Evolutionary conservation across 2,329 filamentous ascomycete genomes (phyloP), one percentile per base, ranked within the genome.

Genomic region (Pseudonectria foliicola): DNA sequence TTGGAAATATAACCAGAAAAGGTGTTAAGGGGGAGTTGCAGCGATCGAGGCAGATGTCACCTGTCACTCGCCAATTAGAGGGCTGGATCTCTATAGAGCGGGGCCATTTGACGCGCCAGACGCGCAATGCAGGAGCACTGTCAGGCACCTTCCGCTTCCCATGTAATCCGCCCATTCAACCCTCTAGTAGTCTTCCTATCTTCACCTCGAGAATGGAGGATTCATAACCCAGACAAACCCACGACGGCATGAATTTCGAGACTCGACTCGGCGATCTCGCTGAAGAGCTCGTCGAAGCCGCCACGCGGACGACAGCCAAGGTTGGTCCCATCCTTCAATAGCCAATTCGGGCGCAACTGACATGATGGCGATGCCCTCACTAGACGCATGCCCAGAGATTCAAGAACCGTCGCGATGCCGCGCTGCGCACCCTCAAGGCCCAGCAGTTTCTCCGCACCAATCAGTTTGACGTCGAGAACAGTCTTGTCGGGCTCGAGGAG

Each of bases 401-500:
- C 47, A 64, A 61, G 28, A 39, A 59, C 12, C 58, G 65, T 14
- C 68, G 64, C 36, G 73, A 80, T 34, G 62, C 61, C 15, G 63
- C 68, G 25, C 49, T 79, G 21, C 69, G 68, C 21, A 66, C 53
- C 30, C 55, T 82, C 25, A 72, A 71, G 32, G 61, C 71, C 23
- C 68, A 78, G 45, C 73, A 60, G 30, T 77, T 75, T 54, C 64
- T 74, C 24, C 74, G 82, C 25, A 85, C 81, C 2, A 85, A 90
- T 51, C 82, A 85, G 46, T 89, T 89, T 53, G 78, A 84, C 29
- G 75, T 89, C 13, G 64, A 73, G 26, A 71, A 71, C 25, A 71
- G 70, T 25, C 67, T 90, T 2, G 67, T 77, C 31, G 85, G 85
- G 1, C 67, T 95, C 3, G 81, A 89, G 46, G 92, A 96, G 63